Conservation (phyloP, 202 grass and related monocot genomes). For the Eragrostis tef region DNA sequence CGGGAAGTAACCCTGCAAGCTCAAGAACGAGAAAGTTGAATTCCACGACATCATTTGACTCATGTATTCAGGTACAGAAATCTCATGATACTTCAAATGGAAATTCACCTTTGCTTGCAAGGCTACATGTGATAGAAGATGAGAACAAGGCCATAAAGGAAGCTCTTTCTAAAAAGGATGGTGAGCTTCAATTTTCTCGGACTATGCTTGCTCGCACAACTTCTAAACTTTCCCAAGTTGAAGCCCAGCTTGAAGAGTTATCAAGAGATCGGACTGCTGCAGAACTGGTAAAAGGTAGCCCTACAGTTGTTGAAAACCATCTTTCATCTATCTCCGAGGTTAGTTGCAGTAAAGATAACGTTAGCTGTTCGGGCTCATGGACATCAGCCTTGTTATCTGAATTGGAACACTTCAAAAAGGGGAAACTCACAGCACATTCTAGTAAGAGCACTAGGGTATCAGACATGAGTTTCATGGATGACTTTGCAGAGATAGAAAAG, state of each 20-base stretch:
- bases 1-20: constrained; percentile 39
- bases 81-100: constrained; percentile 47
- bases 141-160: constrained; percentile 89
- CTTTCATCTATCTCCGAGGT: constrained; percentile 68
- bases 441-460: constrained; percentile 78
- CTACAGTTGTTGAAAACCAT: constrained; percentile 48
- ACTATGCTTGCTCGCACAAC: constrained; percentile 62
- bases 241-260: constrained; percentile 67
- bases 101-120: constrained; percentile 66
- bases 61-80: constrained; percentile 42
- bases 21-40: constrained; percentile 51
- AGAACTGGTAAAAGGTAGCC: constrained; percentile 55
- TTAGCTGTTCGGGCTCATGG: constrained; percentile 82
- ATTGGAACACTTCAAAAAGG: constrained; percentile 84
- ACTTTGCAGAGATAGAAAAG: constrained; percentile 93
- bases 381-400: constrained; percentile 89
- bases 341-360: constrained; percentile 61
- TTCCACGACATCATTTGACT: constrained; percentile 33
- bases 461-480: constrained; percentile 96
- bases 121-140: constrained; percentile 68
- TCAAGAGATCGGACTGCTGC: constrained; percentile 41
- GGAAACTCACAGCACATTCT: constrained; percentile 64
- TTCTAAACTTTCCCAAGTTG: constrained; percentile 68
- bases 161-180: constrained; percentile 73
- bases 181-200: constrained; percentile 64